Percentiles rank a stretch among this genome's conserved stretches.
Evolutionary conservation across 441 rosid species (phyloP).

Genomic region (Populus hybrid): DNA sequence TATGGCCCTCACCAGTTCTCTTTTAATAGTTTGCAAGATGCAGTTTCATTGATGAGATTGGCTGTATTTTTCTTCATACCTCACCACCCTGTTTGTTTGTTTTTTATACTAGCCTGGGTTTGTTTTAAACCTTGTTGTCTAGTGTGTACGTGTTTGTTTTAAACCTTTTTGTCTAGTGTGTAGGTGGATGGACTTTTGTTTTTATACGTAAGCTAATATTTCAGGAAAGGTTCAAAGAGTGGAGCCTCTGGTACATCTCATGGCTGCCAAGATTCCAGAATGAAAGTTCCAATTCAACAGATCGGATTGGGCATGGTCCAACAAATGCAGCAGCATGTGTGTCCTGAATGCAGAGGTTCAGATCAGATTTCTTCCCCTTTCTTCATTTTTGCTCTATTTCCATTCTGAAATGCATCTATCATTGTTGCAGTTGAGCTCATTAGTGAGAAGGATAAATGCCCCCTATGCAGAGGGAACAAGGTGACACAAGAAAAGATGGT

Average conservation of each 20-base stretch:
- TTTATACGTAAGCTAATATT: slow-evolving; percentile 2
- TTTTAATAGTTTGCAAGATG: too few species aligned
- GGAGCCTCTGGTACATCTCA: slow-evolving; percentile 57
- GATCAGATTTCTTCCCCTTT: slow-evolving; percentile 25
- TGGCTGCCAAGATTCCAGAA: slow-evolving; percentile 79
- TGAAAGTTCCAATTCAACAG: slow-evolving; percentile 66
- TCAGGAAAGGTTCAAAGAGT: slow-evolving; percentile 73
- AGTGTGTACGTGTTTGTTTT: too few species aligned
- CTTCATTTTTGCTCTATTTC: background rate
- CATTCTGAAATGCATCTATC: background rate
- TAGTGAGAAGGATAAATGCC: slow-evolving; percentile 54
- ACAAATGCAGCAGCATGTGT: slow-evolving; percentile 71
- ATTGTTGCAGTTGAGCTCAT: slow-evolving; percentile 53
- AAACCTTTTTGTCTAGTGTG: too few species aligned
- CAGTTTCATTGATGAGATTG: too few species aligned
- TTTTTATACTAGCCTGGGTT: too few species aligned
- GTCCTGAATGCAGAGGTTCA: slow-evolving; percentile 71
- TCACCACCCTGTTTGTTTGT: too few species aligned
- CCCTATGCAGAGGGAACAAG: slow-evolving; percentile 63
- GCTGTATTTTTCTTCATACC: too few species aligned
- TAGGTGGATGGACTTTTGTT: background rate
- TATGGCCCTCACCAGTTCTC: background rate
- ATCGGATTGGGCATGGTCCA: slow-evolving; percentile 71
- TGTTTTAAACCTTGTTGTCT: too few species aligned
- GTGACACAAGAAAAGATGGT: slow-evolving; percentile 66